A percentile compares a stretch with the other conserved stretches of the same genome.
phyloP scores from a whole-genome alignment of 2,329 filamentous ascomycete species.

The Volutella citrinella region DNA sequence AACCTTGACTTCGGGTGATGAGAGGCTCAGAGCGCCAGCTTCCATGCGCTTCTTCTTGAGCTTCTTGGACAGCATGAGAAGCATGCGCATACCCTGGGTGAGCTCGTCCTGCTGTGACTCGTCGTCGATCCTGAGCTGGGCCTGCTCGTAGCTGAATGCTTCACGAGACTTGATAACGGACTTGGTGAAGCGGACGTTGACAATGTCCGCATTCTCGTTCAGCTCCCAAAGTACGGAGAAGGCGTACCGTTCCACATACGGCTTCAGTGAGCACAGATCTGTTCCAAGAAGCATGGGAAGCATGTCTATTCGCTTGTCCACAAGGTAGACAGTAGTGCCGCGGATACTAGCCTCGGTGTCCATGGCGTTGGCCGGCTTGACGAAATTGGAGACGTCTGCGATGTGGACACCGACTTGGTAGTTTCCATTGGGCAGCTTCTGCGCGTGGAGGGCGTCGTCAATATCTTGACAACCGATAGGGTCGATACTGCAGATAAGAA shows the following conservation, averaged over 20 bases:
- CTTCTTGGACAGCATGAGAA: constrained; percentile 87
- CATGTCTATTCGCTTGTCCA: constrained; percentile 99
- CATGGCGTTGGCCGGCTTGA: constrained; percentile 96
- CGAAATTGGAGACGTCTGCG: constrained; percentile 98
- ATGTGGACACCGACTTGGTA: constrained; percentile 97
- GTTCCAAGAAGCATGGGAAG: constrained; percentile 93
- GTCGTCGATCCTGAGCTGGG: constrained; percentile 92
- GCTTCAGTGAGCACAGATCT: constrained; percentile 93
- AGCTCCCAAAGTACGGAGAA: constrained; percentile 90
- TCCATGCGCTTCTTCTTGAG: constrained; percentile 95
- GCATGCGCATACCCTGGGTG: constrained; percentile 81
- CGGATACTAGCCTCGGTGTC: constrained; percentile 90
- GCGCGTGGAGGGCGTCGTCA: constrained; percentile 91
- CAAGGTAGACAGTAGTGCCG: constrained; percentile 94
- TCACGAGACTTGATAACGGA: constrained; percentile 96
- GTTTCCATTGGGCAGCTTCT: constrained; percentile 83
- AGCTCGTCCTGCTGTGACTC: constrained; percentile 81
- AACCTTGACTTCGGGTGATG: constrained; percentile 96
- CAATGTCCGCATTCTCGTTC: constrained; percentile 77
- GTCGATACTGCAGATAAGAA: constrained; percentile 96
- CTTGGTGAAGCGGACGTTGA: constrained; percentile 87
- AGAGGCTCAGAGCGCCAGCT: constrained; percentile 89
- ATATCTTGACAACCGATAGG: constrained; percentile 96
- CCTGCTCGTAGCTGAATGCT: constrained; percentile 96
- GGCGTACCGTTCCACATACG: constrained; percentile 91